phyloP scores from a whole-genome alignment of 208 protist genomes.

The Wallacemonas sp. region DNA sequence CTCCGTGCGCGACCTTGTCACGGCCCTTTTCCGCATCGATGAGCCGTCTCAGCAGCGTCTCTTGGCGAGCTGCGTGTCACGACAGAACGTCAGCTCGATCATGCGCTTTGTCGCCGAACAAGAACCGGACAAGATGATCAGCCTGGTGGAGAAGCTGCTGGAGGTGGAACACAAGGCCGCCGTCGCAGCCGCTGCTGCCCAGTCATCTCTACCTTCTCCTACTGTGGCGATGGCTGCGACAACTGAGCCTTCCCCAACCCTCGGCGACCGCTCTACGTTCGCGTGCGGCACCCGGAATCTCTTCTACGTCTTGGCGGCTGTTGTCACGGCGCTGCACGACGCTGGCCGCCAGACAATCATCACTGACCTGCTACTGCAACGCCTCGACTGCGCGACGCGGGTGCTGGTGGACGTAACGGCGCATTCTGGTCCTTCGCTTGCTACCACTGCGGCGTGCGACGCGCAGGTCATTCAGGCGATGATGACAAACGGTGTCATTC shows the following conservation, averaged over 20 bases:
- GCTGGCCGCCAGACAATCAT: neutral
- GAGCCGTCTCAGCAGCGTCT: conserved; percentile 1
- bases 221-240: no score
- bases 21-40: neutral
- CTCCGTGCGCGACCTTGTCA: conserved; percentile 3
- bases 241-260: no score
- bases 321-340: conserved; percentile 1
- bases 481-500: conserved; percentile 53
- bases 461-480: neutral
- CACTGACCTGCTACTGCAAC: neutral
- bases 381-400: neutral
- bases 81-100: neutral
- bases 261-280: neutral
- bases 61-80: conserved; percentile 6
- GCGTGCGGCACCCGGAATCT: neutral
- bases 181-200: neutral
- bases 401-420: neutral
- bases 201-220: no score
- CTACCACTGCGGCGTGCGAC: no score
- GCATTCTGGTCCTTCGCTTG: neutral
- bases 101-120: conserved; percentile 8
- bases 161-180: neutral
- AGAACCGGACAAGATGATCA: neutral
- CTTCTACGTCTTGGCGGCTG: neutral
- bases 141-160: neutral